phyloP scores from a whole-genome alignment of 352 stramenopile genomes.

The Globisporangium recalcitrans region DNA sequence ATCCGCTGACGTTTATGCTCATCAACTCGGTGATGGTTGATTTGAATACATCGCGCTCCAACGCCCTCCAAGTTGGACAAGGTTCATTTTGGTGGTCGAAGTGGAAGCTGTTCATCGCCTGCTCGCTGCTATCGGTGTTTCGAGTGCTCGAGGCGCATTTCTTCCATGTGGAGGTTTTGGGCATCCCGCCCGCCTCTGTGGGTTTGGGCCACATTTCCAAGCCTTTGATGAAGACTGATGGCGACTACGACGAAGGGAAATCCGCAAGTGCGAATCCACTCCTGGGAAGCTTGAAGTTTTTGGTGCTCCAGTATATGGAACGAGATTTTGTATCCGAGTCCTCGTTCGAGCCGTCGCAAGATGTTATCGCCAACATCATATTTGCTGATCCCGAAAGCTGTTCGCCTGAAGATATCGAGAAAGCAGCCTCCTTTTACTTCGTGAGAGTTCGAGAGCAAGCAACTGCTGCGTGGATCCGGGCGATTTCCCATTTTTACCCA shows the following conservation, averaged over 20 bases:
- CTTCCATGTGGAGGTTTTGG: conserved; percentile 81
- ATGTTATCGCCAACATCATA: conserved; percentile 42
- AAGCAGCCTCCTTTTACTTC: conserved; percentile 43
- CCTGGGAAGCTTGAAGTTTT: conserved; percentile 60
- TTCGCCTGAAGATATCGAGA: conserved; percentile 33
- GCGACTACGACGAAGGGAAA: conserved; percentile 18
- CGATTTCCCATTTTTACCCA: conserved; percentile 72
- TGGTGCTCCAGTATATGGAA: conserved; percentile 53
- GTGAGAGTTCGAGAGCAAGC: conserved; percentile 59
- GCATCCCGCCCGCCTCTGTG: conserved; percentile 73
- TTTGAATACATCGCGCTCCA: conserved; percentile 24
- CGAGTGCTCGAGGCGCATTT: conserved; percentile 76
- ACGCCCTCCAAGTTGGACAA: conserved; percentile 16
- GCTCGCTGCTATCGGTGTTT: conserved; percentile 56
- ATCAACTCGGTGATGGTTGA: conserved; percentile 77
- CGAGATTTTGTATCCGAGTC: conserved; percentile 16
- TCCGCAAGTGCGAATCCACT: conserved; percentile 46
- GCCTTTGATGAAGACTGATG: conserved; percentile 1
- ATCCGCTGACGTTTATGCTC: conserved; percentile 86
- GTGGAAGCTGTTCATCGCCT: conserved; percentile 62
- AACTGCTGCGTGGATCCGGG: conserved; percentile 62
- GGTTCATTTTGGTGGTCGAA: conserved; percentile 30
- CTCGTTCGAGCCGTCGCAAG: conserved; percentile 13
- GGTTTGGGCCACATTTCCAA: conserved; percentile 67
- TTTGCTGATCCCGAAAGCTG: conserved; percentile 28